Percentiles rank a stretch among this genome's conserved stretches.
These are phyloP conservation scores for Pichia ethanolica DNA, from an alignment of 805 yeast species.

Conservation along the genomic window DNA sequence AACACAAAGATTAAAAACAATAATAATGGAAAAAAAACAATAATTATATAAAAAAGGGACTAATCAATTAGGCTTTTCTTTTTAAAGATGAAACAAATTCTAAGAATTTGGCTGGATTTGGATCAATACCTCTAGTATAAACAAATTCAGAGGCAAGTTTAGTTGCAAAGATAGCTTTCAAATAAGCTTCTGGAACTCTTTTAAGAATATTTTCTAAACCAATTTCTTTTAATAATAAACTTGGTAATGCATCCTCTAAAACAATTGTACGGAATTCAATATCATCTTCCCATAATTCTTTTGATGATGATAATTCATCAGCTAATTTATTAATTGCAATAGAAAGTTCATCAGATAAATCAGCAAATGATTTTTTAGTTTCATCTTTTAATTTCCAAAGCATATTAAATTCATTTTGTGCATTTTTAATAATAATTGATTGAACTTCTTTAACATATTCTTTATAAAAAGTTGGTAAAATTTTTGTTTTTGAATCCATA, in stretches of 20 bases:
- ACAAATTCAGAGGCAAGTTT: constrained; percentile 80
- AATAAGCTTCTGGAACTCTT: constrained; percentile 81
- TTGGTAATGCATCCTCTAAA: constrained; percentile 71
- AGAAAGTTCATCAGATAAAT: constrained; percentile 63
- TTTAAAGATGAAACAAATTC: constrained; percentile 58
- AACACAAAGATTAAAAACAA: not conserved
- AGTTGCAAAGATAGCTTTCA: constrained; percentile 84
- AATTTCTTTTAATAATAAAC: constrained; percentile 52
- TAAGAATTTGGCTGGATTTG: constrained; percentile 72
- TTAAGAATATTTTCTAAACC: constrained; percentile 61
- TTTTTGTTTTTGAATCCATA: constrained; percentile 43
- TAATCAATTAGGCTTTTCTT: constrained; percentile 21
- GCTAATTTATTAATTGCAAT: constrained; percentile 64
- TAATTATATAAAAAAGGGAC: not conserved
- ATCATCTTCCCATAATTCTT: constrained; percentile 82
- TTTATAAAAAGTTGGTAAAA: constrained; percentile 66
- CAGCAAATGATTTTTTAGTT: constrained; percentile 57
- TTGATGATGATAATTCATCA: constrained; percentile 68
- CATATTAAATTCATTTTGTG: constrained; percentile 76
- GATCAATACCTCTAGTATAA: constrained; percentile 70
- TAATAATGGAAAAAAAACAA: not conserved
- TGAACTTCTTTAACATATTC: constrained; percentile 84
- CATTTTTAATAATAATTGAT: constrained; percentile 64
- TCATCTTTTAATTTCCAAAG: constrained; percentile 69
- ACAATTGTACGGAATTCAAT: constrained; percentile 67